phyloP scores from a whole-genome alignment of 2,329 filamentous ascomycete genomes.

The Mollisiaceae sp. region DNA sequence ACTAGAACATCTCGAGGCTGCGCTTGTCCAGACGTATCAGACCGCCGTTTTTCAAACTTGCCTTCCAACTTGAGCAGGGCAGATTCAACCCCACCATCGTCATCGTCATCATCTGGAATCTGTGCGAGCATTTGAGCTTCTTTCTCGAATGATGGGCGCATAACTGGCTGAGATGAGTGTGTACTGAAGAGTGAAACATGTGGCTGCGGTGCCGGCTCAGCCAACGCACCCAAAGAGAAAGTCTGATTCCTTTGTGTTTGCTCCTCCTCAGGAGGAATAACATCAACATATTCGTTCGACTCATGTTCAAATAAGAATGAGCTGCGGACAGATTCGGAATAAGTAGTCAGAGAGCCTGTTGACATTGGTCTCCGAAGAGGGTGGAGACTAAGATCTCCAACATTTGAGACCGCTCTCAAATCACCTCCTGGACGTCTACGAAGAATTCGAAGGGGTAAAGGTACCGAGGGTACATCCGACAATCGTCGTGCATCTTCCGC shows the following conservation, averaged over 20 bases:
- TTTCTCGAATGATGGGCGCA: slow-evolving; percentile 81
- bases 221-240: slow-evolving; percentile 64
- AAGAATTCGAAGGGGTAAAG: slow-evolving; percentile 65
- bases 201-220: slow-evolving; percentile 54
- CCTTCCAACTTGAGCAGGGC: slow-evolving; percentile 91
- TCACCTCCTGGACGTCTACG: slow-evolving; percentile 78
- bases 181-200: slow-evolving; percentile 63
- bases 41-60: slow-evolving; percentile 66
- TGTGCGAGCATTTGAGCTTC: slow-evolving; percentile 87
- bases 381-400: slow-evolving; percentile 61
- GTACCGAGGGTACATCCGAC: slow-evolving; percentile 51
- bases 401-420: slow-evolving; percentile 69
- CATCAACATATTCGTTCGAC: slow-evolving; percentile 51
- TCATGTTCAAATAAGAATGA: slow-evolving; percentile 53
- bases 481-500: slow-evolving; percentile 57
- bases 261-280: slow-evolving; percentile 45
- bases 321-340: slow-evolving; percentile 64
- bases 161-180: slow-evolving; percentile 64
- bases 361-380: slow-evolving; percentile 60
- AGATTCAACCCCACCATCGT: slow-evolving; percentile 90
- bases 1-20: slow-evolving; percentile 21
- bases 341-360: slow-evolving; percentile 63
- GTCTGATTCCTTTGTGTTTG: slow-evolving; percentile 49
- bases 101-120: slow-evolving; percentile 80
- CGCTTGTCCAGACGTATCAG: slow-evolving; percentile 33